Conservation (phyloP, 1,139 yeast genomes). For the Yamadazyma dushanensis region DNA sequence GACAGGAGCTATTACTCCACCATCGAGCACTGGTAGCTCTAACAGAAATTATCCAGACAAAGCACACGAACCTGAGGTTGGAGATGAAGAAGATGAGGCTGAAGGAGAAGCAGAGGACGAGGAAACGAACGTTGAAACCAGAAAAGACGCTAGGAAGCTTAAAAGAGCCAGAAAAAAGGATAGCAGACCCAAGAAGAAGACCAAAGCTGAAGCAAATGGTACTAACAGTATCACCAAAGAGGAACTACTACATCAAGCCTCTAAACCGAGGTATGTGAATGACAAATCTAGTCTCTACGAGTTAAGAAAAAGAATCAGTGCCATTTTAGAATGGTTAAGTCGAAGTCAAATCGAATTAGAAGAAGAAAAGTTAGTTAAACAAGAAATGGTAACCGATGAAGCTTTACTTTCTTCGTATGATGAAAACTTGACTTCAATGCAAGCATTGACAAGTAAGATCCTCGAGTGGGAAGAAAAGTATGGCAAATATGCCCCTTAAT, state of each 20-base stretch:
- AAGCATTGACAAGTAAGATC: slow-evolving; percentile 64
- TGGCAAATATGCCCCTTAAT: slow-evolving; percentile 52
- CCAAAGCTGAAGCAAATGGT: slow-evolving; percentile 9
- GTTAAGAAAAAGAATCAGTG: slow-evolving; percentile 83
- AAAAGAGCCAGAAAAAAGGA: slow-evolving; percentile 18
- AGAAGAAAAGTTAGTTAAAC: slow-evolving; percentile 61
- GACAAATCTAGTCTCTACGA: slow-evolving; percentile 73
- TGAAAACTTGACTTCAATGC: slow-evolving; percentile 66
- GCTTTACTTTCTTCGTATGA: slow-evolving; percentile 43
- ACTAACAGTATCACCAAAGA: slow-evolving; percentile 29
- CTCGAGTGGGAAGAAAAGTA: slow-evolving; percentile 76
- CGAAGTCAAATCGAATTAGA: slow-evolving; percentile 80
- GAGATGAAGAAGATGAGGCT: slow-evolving; percentile 15
- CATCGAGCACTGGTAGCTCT: neutral
- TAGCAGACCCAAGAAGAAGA: slow-evolving; percentile 16
- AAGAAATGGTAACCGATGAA: slow-evolving; percentile 28
- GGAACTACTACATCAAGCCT: slow-evolving; percentile 58
- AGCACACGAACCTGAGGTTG: slow-evolving; percentile 9
- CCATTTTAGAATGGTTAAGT: slow-evolving; percentile 86
- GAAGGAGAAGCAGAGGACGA: slow-evolving; percentile 19
- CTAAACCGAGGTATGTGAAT: slow-evolving; percentile 81
- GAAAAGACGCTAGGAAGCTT: slow-evolving; percentile 17
- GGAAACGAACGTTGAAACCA: slow-evolving; percentile 11
- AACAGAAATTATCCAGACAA: slow-evolving; percentile 9
- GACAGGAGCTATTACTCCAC: neutral